These are phyloP conservation scores for Yamadazyma friedrichii DNA, from an alignment of 1,139 yeast species.

Conservation along the genomic window DNA sequence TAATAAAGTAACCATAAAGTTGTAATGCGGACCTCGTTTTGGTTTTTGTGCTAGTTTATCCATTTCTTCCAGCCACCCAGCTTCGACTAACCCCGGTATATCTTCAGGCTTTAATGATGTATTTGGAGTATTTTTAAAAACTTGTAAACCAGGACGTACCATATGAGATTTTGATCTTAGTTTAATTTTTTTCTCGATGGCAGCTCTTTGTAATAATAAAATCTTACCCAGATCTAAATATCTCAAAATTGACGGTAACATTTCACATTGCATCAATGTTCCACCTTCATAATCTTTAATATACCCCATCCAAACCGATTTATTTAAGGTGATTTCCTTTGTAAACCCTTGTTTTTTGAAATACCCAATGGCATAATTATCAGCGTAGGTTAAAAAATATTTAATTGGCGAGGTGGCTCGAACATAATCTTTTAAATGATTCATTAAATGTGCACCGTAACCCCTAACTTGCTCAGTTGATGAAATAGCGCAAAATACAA, in stretches of 20 bases:
- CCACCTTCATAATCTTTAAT: constrained; percentile 99
- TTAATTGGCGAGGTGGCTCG: constrained; percentile 82
- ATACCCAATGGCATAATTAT: constrained; percentile 97
- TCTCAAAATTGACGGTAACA: constrained; percentile 78
- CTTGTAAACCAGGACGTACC: constrained; percentile 76
- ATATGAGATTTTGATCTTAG: constrained; percentile 77
- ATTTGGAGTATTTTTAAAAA: constrained; percentile 56
- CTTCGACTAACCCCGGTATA: constrained; percentile 85
- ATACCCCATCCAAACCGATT: constrained; percentile 95
- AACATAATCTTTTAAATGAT: constrained; percentile 93
- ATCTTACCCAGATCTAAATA: constrained; percentile 89
- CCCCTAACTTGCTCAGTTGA: constrained; percentile 98
- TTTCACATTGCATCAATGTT: constrained; percentile 94
- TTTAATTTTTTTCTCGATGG: constrained; percentile 80
- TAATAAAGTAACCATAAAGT: constrained; percentile 84
- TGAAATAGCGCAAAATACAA: constrained; percentile 96
- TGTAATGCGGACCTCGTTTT: constrained; percentile 91
- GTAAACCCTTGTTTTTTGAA: constrained; percentile 98
- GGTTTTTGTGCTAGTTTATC: constrained; percentile 95
- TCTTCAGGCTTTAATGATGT: constrained; percentile 55
- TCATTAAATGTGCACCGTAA: constrained; percentile 98
- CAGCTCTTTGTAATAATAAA: constrained; percentile 83
- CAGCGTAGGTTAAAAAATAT: constrained; percentile 94
- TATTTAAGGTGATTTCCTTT: constrained; percentile 85
- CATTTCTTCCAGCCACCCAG: constrained; percentile 99